Conservation (phyloP, 108 stramenopile species). For the Schizochytrium sp. region DNA sequence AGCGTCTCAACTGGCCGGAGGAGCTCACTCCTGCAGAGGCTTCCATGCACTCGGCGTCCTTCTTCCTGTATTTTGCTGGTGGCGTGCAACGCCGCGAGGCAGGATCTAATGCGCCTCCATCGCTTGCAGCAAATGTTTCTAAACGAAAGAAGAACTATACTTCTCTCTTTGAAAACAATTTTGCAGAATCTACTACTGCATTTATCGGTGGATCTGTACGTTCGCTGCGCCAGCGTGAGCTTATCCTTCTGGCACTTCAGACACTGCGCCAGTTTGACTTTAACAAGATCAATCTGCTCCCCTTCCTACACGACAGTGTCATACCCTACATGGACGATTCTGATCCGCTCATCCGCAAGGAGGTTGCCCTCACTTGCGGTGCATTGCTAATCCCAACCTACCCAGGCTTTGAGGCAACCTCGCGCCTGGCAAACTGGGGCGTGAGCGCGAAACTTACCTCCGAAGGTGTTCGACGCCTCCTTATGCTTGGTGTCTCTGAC, state of each 20-base stretch:
- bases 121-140: not conserved
- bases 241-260: conserved; percentile 20
- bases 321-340: conserved; percentile 62
- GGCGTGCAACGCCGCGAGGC: conserved; percentile 6
- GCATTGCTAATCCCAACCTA: not conserved
- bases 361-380: conserved; percentile 62
- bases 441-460: conserved; percentile 80
- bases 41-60: not conserved
- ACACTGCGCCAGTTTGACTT: conserved; percentile 48
- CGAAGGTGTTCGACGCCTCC: conserved; percentile 79
- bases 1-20: not conserved
- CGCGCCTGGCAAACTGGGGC: conserved; percentile 77
- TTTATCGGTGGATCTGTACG: not conserved
- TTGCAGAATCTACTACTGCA: not conserved
- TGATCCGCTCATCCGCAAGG: conserved; percentile 57
- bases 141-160: not conserved
- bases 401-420: not conserved
- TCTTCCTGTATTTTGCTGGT: not conserved
- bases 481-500: conserved; percentile 87
- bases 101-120: not conserved
- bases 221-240: not conserved
- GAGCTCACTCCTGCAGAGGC: not conserved
- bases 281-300: not conserved
- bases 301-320: conserved; percentile 64
- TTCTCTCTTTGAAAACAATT: not conserved